phyloP scores from a whole-genome alignment of 1,139 yeast species.

The Candida sanyaensis region DNA sequence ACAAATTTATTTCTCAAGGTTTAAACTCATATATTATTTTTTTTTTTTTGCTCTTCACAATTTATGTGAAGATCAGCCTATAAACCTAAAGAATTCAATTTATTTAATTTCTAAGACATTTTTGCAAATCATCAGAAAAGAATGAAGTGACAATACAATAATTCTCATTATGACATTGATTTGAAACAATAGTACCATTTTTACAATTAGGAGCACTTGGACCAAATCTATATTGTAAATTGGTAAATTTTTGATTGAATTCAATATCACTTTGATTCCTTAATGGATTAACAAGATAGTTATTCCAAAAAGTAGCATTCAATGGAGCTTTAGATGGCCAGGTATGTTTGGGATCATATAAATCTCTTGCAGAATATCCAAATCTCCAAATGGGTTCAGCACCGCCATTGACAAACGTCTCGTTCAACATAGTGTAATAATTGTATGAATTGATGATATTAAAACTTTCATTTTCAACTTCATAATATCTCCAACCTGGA shows the following conservation, averaged over 20 bases:
- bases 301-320: conserved; percentile 63
- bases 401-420: conserved; percentile 49
- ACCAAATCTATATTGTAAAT: conserved; percentile 52
- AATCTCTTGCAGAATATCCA: conserved; percentile 56
- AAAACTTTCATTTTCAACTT: conserved; percentile 64
- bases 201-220: conserved; percentile 51
- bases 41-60: no score
- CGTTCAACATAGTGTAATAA: conserved; percentile 54
- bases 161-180: conserved; percentile 26
- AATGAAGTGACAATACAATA: conserved; percentile 32
- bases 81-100: neutral
- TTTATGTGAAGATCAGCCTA: neutral
- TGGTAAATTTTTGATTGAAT: conserved; percentile 49
- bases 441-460: conserved; percentile 61
- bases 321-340: conserved; percentile 59
- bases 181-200: conserved; percentile 16
- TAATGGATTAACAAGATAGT: conserved; percentile 34
- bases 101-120: conserved; percentile 9
- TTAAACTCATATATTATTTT: no score
- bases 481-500: conserved; percentile 74
- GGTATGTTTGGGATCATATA: conserved; percentile 41
- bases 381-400: conserved; percentile 56
- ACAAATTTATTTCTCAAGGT: no score
- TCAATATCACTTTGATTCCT: conserved; percentile 34
- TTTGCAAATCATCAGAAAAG: conserved; percentile 12